A percentile compares a stretch with the other conserved stretches of the same genome.
Evolutionary conservation across 805 yeast species (phyloP).

Genomic region (Ogataea naganishii): DNA sequence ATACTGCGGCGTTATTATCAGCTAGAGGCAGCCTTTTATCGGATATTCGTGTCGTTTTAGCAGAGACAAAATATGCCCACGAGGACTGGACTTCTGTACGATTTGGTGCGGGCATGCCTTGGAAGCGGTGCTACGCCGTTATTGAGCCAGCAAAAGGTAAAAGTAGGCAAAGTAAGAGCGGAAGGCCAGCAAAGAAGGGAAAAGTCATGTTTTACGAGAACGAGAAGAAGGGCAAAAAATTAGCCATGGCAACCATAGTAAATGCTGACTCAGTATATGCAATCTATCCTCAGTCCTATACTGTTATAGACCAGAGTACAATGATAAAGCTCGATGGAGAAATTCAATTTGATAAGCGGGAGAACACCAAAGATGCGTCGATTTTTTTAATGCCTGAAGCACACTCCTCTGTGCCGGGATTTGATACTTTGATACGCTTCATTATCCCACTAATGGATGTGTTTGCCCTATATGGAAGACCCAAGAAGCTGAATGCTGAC

Average conservation of each 20-base stretch:
- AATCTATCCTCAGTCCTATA: slow-evolving; percentile 81
- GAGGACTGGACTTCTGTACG: slow-evolving; percentile 94
- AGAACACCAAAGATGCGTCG: slow-evolving; percentile 44
- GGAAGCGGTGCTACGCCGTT: slow-evolving; percentile 91
- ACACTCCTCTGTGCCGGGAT: slow-evolving; percentile 77
- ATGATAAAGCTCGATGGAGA: slow-evolving; percentile 84
- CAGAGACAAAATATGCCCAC: slow-evolving; percentile 77
- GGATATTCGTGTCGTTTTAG: slow-evolving; percentile 77
- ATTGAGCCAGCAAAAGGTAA: slow-evolving; percentile 59
- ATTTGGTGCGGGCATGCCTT: slow-evolving; percentile 96
- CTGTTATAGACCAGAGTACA: slow-evolving; percentile 77
- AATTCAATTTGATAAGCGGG: slow-evolving; percentile 48
- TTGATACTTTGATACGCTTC: slow-evolving; percentile 77
- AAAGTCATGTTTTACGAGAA: slow-evolving; percentile 72
- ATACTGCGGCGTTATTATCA: slow-evolving; percentile 87
- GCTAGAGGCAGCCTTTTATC: slow-evolving; percentile 85
- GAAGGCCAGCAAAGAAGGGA: too few relatives aligned
- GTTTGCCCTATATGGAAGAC: slow-evolving; percentile 76
- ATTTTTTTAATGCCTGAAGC: slow-evolving; percentile 77
- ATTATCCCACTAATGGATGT: slow-evolving; percentile 69
- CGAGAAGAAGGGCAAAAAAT: slow-evolving; percentile 65
- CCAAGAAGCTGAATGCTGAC: slow-evolving; percentile 65
- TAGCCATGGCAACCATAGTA: slow-evolving; percentile 71
- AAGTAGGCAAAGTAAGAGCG: slow-evolving; percentile 30
- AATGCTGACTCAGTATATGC: slow-evolving; percentile 73